Evolutionary conservation across 1,139 yeast genomes (phyloP), one percentile per base, ranked within the genome.

Genomic region (Pneumocystis oryctolagi): DNA sequence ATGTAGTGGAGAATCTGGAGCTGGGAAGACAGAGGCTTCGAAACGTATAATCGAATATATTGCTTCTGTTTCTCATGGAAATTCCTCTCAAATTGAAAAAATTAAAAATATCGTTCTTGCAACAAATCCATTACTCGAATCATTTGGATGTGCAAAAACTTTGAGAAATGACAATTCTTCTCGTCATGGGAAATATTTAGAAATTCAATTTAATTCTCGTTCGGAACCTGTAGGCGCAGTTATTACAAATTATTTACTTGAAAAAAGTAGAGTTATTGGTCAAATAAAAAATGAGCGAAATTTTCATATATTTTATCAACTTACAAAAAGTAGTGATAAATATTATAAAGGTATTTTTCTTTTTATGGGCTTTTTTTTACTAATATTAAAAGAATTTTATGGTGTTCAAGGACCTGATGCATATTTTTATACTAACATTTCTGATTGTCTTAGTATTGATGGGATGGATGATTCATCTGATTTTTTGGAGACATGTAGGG

Each of bases 1-100:
- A 8, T 35, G 2, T 32, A 67, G 97, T 5, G 99, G 99, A 62
- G 99, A 94, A 74, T 89, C 97, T 0, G 99, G 99, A 66, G 98
- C 99, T 1, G 99, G 99, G 62, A 92, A 92, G 74, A 92, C 98
- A 5, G 98, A 92, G 75, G 97, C 98, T 25, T 98, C 98, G 56
- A 92, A 92, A 76, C 85, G 95, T 72, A 92, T 92, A 75, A 94
- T 94, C 98, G 97, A 94, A 74, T 94, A 94, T 73, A 87, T 94
- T 70, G 96, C 98, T 59, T 84, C 92, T 58, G 96, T 89, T 5
- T 85, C 84, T 28, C 74, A 79, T 34, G 74, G 80, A 2, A 72
- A 81, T 12, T 78, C 84, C 18, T 79, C 85, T 30, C 78, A 79
- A 28, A 92, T 94, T 71, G 83, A 87, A 67, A 84, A 84, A 70